Evolutionary conservation across 129 eudicot species (phyloP).

Genomic region (sunflower (Helianthus annuus)): HanXRQr2.0-SUNRISE NC_035437.2:92465354-92465853

Average conservation of each 20-base stretch:
- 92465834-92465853: constrained; percentile 40
- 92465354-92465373: too few species aligned
- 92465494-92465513: neutral
- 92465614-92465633: neutral
- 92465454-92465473: too few species aligned
- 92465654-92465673: neutral
- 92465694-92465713: neutral
- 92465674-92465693: neutral
- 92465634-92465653: neutral
- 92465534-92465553: neutral
- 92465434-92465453: too few species aligned
- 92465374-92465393: too few species aligned
- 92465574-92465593: neutral
- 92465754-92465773: constrained; percentile 4
- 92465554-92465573: neutral
- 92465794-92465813: neutral
- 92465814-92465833: neutral
- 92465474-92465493: too few species aligned
- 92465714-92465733: neutral
- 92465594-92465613: neutral
- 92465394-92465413: too few species aligned
- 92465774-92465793: constrained; percentile 15
- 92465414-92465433: too few species aligned
- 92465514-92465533: too few species aligned
- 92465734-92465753: constrained; percentile 23